Base-by-base conservation (phyloP, 2,329 filamentous ascomycete genomes). In the Coniella vitis region DNA sequence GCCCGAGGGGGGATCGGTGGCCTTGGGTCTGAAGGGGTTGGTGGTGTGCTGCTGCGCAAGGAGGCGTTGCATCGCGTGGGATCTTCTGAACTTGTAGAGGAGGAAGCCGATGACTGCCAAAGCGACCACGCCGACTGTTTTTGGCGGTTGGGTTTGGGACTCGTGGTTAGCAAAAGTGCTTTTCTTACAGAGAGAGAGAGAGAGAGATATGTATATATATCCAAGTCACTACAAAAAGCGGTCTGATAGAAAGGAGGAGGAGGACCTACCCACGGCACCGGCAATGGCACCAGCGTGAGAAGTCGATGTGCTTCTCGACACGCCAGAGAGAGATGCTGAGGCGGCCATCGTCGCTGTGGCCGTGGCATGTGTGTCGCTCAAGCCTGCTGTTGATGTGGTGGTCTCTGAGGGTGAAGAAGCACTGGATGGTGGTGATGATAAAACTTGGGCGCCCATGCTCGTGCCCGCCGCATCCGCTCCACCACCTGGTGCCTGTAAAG, bases 241-340 rank as follows among this genome's bases (percentile, higher is more conserved):
- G 29, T 7, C 14, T 8, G 13, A 7, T n/a, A 10, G 25, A 29
- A 29, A 10, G 10, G 10, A 29, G 25, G 25, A 29, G n/a, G n/a
- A 29, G 10, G 7, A 7, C 45, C 14, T 39, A 47, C 45, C 36
- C 13, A 39, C 19, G 7, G 39, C 45, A 32, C 45, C 45, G 34
- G 45, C 45, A n/a, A 47, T 47, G 5, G 34, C 37, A 20, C 45
- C 45, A 2, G 45, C 45, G 5, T 47, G 19, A 7, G 43, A 38
- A 14, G 37, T 21, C 16, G 34, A 38, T 8, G n/a, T 25, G 43
- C 34, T 20, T 3, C 13, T 39, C 12, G 43, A 14, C 16, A 8
- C 34, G 25, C 13, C 38, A 16, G 45, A 35, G 3, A 38, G 29
- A n/a, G 45, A 39, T 7, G 45, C 37, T 2, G 36, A 34, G 7